Evolutionary conservation across 805 yeast genomes (phyloP), one percentile per base, ranked within the genome.

Genomic region (Candida endomychidarum): DNA sequence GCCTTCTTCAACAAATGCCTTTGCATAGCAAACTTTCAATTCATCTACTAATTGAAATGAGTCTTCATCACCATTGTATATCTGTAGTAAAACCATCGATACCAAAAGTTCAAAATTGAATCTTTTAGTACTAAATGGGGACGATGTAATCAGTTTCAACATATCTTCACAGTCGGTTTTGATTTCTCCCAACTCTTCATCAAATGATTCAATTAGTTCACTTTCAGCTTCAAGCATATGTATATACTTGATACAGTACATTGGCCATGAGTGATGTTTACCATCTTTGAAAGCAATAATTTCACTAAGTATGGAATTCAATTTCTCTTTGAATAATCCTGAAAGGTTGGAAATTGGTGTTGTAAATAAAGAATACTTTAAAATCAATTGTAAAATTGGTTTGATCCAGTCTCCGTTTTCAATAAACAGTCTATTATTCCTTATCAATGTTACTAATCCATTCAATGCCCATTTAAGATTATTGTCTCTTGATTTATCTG

Each of bases 51-150:
- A 80, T 23, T 78, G 70, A 5, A 85, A 77, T 0, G 96, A 82
- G 45, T 91, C 97, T 5, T 80, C 68, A 48, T 77, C 88, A 17
- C 90, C 95, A 40, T 80, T 67, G 54, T 81, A 89, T 23, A 90
- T 69, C 57, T 88, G 96, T 10, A 91, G 56, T 16, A 89, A 60
- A 3, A 83, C 82, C 75, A 86, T 78, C 0, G 96, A 83, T 41
- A 86, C 77, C 32, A 91, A 65, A 25, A 86, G 64, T 58, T 88
- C 95, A 53, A 91, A 83, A 30, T 88, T 83, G 42, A 67, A 65
- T 46, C 81, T 56, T 49, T 78, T 75, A 42, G 70, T 60, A 69
- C 58, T 62, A 14, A 64, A 63, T 8, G 47, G 39, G 38, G 45
- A 38, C 5, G 53, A 40, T 14, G 56, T 58, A 20, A 67, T 60